Evolutionary conservation across 192 early-diverging fungal species (phyloP), one percentile per base, ranked within the genome.

Genomic region (Haplosporangium gracile): DNA sequence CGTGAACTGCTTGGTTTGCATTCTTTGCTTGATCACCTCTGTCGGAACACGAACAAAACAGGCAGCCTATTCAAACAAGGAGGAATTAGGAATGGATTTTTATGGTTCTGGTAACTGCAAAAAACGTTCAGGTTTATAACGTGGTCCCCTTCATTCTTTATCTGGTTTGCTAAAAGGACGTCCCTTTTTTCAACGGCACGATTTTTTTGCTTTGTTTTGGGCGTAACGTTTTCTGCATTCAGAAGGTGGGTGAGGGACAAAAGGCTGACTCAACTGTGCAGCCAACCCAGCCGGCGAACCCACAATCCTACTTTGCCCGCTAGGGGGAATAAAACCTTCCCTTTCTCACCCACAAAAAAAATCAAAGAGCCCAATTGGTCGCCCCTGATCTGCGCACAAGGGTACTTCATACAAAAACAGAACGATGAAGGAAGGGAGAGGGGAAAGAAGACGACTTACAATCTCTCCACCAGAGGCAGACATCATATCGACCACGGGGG

Each of bases 41-140:
- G 98, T 98, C 4, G 98, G 98, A 26, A 98, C 97, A 26, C 98
- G 92, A 39, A 98, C 94, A 69, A 96, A 86, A 82, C 98, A 98
- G 8, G 98, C 98, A 11, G 93, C 89, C 95, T 96, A 75, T 34
- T 63, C 45, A 43, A 47, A 32, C 18, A 45, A 57, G 51, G 26
- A 42, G 11, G 70, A 79, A 39, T 70, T 26, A 36, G 55, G 51
- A 24, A 38, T 38, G 9, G 11, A 20, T 38, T 45, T 45, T 45
- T 45, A 2, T 45, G 43, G 43, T 45, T 15, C 10, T 45, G 13
- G 10, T 13, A 45, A 45, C 43, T 45, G 43, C 43, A 45, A 10
- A 45, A 4, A 32, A 29, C 26, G 26, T 15, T 60, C 11, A 15
- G 8, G 24, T 11, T 65, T 32, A 10, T 65, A 32, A 65, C 29